Evolutionary conservation across 768 basidiomycete genomes (phyloP).

Genomic region (Agrocybe chaxingu): DNA sequence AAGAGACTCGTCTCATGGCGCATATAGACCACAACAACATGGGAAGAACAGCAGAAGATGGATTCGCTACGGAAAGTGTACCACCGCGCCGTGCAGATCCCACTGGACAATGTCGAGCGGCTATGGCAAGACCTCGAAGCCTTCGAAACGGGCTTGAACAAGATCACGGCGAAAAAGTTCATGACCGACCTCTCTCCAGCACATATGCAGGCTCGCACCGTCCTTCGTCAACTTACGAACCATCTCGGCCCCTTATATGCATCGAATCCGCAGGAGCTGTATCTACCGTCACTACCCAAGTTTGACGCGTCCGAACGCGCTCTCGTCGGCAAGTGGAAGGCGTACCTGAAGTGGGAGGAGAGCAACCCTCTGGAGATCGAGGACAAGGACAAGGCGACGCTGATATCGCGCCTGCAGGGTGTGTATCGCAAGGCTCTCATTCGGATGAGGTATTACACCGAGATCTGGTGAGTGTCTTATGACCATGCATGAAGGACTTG

Average conservation of each 20-base stretch:
- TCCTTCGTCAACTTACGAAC: conserved; percentile 75
- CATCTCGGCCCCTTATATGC: conserved; percentile 66
- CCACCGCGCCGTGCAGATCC: conserved; percentile 91
- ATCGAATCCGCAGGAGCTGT: conserved; percentile 36
- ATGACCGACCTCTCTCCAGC: conserved; percentile 88
- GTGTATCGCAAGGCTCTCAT: conserved; percentile 89
- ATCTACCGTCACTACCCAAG: conserved; percentile 67
- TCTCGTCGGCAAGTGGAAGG: conserved; percentile 84
- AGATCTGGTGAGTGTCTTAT: conserved; percentile 71
- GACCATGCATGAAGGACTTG: background rate
- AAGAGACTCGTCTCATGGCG: background rate
- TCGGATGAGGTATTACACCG: conserved; percentile 91
- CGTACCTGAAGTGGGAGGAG: conserved; percentile 94
- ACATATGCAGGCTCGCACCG: conserved; percentile 93
- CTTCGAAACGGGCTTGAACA: conserved; percentile 87
- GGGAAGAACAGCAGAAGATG: conserved; percentile 97
- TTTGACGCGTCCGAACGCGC: conserved; percentile 71
- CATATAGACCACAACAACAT: conserved; percentile 67
- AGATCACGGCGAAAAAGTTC: conserved; percentile 95
- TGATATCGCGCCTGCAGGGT: conserved; percentile 71
- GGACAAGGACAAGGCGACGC: conserved; percentile 66
- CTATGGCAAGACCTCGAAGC: conserved; percentile 94
- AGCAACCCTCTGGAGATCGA: conserved; percentile 91
- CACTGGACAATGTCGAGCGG: conserved; percentile 87
- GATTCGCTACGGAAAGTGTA: conserved; percentile 89